phyloP scores from a whole-genome alignment of 1,284 basidiomycete genomes.

The Ustilago shanxiensis region DNA sequence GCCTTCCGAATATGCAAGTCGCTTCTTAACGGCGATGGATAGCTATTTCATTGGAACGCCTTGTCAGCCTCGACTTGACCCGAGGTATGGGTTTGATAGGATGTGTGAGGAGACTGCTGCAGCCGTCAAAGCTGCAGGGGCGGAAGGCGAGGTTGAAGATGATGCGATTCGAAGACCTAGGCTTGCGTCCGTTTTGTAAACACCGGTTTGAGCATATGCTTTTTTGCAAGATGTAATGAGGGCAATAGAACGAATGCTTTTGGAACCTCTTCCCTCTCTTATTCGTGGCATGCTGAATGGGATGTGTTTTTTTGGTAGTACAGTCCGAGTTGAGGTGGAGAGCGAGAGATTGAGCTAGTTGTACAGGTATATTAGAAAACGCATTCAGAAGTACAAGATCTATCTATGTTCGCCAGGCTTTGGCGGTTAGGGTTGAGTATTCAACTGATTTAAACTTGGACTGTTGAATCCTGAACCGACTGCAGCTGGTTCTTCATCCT shows the following conservation, averaged over 20 bases:
- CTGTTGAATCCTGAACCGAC: conserved; percentile 9
- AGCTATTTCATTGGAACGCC: conserved; percentile 59
- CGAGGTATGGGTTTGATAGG: conserved; percentile 40
- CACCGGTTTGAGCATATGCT: not conserved
- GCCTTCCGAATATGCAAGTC: conserved; percentile 59
- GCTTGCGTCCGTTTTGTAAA: conserved; percentile 35
- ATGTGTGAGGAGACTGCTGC: conserved; percentile 28
- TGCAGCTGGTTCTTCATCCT: conserved; percentile 2
- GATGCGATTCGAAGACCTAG: conserved; percentile 14
- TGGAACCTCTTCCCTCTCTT: not conserved
- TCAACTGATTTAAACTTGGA: conserved; percentile 5
- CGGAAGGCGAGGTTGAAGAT: not conserved
- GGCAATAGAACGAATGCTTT: not conserved
- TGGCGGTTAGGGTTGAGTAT: not conserved
- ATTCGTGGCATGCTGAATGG: too few species aligned
- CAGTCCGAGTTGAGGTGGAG: not conserved
- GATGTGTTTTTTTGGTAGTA: not conserved
- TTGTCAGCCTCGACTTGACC: conserved; percentile 41
- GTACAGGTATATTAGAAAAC: conserved; percentile 11
- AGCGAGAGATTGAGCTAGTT: conserved; percentile 5
- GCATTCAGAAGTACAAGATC: not conserved
- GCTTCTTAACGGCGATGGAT: conserved; percentile 56
- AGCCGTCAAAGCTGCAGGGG: conserved; percentile 1
- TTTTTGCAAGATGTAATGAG: not conserved
- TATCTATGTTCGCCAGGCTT: not conserved